Evolutionary conservation across 805 yeast species (phyloP).

Genomic region (Wickerhamomyces alni): DNA sequence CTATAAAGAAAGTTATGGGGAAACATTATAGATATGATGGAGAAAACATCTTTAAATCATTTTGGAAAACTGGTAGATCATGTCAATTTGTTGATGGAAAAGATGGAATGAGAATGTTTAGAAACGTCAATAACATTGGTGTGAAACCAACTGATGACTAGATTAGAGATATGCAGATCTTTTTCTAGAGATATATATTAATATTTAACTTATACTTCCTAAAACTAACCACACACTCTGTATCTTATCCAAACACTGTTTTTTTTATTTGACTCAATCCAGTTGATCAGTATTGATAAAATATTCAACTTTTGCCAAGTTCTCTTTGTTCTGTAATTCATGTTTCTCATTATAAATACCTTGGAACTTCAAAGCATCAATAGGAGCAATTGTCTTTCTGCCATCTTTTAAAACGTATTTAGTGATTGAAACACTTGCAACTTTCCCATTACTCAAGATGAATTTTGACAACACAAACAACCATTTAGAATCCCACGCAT

Average conservation of each 20-base stretch:
- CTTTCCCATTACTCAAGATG: slow-evolving; percentile 31
- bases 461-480: slow-evolving; percentile 64
- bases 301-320: slow-evolving; percentile 33
- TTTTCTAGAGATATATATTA: too few relatives aligned
- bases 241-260: neutral
- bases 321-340: slow-evolving; percentile 33
- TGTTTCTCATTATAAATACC: slow-evolving; percentile 52
- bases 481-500: slow-evolving; percentile 91
- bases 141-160: slow-evolving; percentile 25
- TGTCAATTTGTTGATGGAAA: slow-evolving; percentile 72
- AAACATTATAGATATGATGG: slow-evolving; percentile 60
- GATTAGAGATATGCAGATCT: too few relatives aligned
- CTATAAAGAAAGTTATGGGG: slow-evolving; percentile 81
- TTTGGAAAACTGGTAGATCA: slow-evolving; percentile 53
- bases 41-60: slow-evolving; percentile 50
- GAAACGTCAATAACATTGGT: slow-evolving; percentile 48
- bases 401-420: slow-evolving; percentile 80
- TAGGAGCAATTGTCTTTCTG: slow-evolving; percentile 68
- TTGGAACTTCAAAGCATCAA: slow-evolving; percentile 46
- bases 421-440: slow-evolving; percentile 58
- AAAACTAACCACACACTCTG: too few relatives aligned
- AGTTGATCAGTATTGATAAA: slow-evolving; percentile 28
- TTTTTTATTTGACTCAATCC: neutral
- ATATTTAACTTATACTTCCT: too few relatives aligned
- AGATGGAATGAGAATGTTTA: slow-evolving; percentile 59